Evolutionary conservation across 2,329 filamentous ascomycete species (phyloP).

Genomic region (Xylaria sp.): DNA sequence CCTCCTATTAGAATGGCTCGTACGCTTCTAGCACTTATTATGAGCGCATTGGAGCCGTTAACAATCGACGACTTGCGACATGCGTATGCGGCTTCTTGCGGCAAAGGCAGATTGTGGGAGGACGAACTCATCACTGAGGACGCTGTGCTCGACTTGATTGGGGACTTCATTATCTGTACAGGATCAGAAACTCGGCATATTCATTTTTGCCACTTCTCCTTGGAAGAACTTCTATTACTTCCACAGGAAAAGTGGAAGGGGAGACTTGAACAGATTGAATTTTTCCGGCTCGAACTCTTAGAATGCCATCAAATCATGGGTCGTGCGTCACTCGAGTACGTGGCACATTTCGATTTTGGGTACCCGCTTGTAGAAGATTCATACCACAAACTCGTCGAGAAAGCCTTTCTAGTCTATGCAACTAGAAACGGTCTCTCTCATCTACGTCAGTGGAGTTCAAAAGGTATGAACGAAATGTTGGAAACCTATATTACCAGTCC

Average conservation of each 20-base stretch:
- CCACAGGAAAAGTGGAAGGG: constrained; percentile 6
- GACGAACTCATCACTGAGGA: too few relatives aligned
- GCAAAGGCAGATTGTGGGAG: too few relatives aligned
- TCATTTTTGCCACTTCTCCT: constrained; percentile 9
- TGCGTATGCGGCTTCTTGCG: too few relatives aligned
- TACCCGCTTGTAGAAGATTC: constrained; percentile 7
- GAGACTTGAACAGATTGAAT: constrained; percentile 2
- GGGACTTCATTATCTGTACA: constrained; percentile 1
- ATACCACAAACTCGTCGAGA: constrained; percentile 3
- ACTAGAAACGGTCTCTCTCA: constrained; percentile 10
- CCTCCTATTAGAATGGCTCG: too few relatives aligned
- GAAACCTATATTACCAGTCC: not conserved
- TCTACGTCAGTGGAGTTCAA: not conserved
- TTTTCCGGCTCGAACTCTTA: constrained; percentile 2
- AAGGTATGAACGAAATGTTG: not conserved
- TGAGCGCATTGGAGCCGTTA: too few relatives aligned
- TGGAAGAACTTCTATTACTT: constrained; percentile 10
- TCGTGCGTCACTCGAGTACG: constrained; percentile 1
- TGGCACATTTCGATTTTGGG: constrained; percentile 12
- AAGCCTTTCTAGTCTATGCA: constrained; percentile 6
- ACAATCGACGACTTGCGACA: too few relatives aligned
- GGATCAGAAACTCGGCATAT: not conserved
- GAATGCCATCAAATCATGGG: constrained; percentile 13
- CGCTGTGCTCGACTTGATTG: constrained; percentile 1
- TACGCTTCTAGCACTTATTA: too few relatives aligned